These are phyloP conservation scores for Handroanthus guayacan DNA, from an alignment of 257 asterid species.

Conservation along the genomic window DNA sequence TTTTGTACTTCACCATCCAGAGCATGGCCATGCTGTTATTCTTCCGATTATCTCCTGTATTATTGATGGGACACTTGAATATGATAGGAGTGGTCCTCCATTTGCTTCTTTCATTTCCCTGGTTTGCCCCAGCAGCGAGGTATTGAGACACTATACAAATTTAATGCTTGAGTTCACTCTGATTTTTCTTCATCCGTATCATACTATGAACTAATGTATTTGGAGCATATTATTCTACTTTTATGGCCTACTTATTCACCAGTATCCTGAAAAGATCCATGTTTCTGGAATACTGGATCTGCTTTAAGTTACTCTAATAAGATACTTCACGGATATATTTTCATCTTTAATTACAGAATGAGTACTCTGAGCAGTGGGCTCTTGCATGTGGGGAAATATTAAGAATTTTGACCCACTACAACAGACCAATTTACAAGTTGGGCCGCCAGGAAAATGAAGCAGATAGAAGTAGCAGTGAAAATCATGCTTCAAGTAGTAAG, in stretches of 20 bases:
- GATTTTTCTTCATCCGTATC: constrained; percentile 13
- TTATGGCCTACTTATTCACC: background rate
- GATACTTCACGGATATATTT: constrained; percentile 36
- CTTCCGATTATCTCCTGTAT: constrained; percentile 96
- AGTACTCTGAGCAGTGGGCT: constrained; percentile 98
- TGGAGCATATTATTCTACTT: constrained; percentile 4
- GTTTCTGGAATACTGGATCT: constrained; percentile 11
- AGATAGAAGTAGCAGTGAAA: constrained; percentile 76
- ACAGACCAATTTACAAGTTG: constrained; percentile 88
- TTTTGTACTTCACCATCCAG: constrained; percentile 97
- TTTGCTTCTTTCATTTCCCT: constrained; percentile 93
- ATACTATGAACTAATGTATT: constrained; percentile 10
- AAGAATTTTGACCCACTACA: constrained; percentile 90
- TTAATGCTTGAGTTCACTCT: constrained; percentile 12
- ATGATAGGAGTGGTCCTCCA: constrained; percentile 76
- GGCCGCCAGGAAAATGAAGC: constrained; percentile 66
- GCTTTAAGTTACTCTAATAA: constrained; percentile 26
- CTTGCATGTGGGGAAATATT: constrained; percentile 98
- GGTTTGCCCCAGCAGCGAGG: constrained; percentile 87
- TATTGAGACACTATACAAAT: constrained; percentile 39
- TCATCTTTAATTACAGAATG: constrained; percentile 63
- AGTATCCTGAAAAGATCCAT: constrained; percentile 15
- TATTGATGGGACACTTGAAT: constrained; percentile 81
- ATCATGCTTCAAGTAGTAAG: constrained; percentile 78
- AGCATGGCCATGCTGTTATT: constrained; percentile 95